phyloP scores from a whole-genome alignment of 148 eudicot species.

The Chenopodium formosanum region DNA sequence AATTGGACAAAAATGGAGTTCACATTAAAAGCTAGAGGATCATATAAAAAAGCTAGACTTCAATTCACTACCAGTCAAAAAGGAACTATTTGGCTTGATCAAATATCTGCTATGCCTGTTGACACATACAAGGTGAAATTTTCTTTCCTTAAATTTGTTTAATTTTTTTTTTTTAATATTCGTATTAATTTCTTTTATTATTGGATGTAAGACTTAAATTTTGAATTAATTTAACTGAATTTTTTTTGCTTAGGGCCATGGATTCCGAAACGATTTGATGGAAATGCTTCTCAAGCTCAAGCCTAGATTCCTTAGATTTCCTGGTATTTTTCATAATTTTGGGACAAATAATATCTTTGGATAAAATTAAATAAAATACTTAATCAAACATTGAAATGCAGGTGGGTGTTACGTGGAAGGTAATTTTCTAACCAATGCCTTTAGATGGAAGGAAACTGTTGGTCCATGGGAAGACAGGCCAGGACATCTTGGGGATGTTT shows the following conservation, averaged over 20 bases:
- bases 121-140: conserved; percentile 59
- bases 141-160: too few species aligned
- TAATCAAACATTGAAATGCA: background rate
- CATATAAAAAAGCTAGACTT: conserved; percentile 54
- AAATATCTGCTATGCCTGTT: conserved; percentile 79
- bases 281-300: conserved; percentile 66
- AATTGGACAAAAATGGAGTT: conserved; percentile 64
- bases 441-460: conserved; percentile 78
- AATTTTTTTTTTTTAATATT: background rate
- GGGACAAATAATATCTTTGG: background rate
- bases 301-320: conserved; percentile 86
- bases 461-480: conserved; percentile 86
- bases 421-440: conserved; percentile 50
- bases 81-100: conserved; percentile 83
- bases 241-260: conserved; percentile 60
- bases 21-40: conserved; percentile 45
- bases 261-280: conserved; percentile 71
- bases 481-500: conserved; percentile 70
- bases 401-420: conserved; percentile 91
- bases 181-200: background rate
- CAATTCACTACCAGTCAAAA: conserved; percentile 59
- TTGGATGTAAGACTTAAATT: background rate
- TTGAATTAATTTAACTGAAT: background rate
- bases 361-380: too few species aligned
- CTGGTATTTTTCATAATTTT: conserved; percentile 46